Evolutionary conservation across 1,284 basidiomycete genomes (phyloP).

Genomic region (Apiotrichum laibachii): DNA sequence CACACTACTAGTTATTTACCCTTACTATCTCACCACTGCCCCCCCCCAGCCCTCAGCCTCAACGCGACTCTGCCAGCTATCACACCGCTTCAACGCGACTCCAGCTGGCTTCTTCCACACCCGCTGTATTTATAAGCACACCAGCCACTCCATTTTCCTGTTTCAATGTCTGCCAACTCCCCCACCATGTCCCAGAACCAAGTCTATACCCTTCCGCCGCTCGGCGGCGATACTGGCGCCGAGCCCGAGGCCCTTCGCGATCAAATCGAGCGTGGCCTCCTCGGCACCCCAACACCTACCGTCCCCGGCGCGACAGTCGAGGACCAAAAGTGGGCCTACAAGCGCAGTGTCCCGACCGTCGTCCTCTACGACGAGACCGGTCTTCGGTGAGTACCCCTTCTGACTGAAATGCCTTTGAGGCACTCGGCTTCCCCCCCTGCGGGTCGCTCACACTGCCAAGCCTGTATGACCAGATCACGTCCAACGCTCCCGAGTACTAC

Average conservation of each 20-base stretch:
- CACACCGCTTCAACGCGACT: too few species aligned
- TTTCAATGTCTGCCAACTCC: background rate
- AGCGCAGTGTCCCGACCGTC: conserved; percentile 74
- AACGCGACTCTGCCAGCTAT: too few species aligned
- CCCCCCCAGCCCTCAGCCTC: too few species aligned
- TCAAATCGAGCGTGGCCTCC: conserved; percentile 39
- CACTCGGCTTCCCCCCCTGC: background rate
- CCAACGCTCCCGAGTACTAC: conserved; percentile 81
- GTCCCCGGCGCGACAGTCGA: conserved; percentile 40
- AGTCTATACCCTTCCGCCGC: conserved; percentile 21
- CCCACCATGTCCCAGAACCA: conserved; percentile 9
- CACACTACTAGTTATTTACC: too few species aligned
- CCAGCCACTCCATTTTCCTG: background rate
- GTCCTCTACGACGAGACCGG: conserved; percentile 85
- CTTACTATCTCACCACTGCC: too few species aligned
- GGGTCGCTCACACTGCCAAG: conserved; percentile 13
- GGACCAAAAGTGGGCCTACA: conserved; percentile 46
- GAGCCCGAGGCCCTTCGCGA: conserved; percentile 25
- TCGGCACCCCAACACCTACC: conserved; percentile 26
- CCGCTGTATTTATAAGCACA: background rate
- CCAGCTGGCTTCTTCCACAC: too few species aligned
- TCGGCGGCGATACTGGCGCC: conserved; percentile 5
- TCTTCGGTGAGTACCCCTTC: conserved; percentile 52
- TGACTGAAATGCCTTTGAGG: background rate
- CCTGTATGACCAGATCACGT: conserved; percentile 65